Evolutionary conservation across 2,329 filamentous ascomycete genomes (phyloP), one percentile per base, ranked within the genome.

Genomic region (Thyridium curvatum): DNA sequence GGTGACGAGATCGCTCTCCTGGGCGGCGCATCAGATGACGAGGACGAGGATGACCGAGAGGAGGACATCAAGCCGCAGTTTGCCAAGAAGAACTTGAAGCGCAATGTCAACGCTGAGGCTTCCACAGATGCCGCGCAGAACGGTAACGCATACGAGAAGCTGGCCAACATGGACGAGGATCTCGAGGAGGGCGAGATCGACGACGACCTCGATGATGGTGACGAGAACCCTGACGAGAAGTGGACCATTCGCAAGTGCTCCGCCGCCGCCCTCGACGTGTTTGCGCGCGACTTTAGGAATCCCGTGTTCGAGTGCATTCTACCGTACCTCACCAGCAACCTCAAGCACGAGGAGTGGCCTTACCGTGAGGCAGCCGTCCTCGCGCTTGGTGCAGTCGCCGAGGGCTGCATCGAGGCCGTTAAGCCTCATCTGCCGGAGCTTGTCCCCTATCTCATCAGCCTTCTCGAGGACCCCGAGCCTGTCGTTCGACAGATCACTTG

Each of bases 221-320:
- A 87, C 46, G 77, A 74, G 36, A 87, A 90, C 50, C 87, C 88
- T 1, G 93, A 97, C 59, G 88, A 94, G 58, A 79, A 81, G 51
- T 98, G 93, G 93, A 97, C 91, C 39, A 70, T 98, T 38, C 81
- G 93, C 46, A 98, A 98, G 65, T 97, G 93, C 67, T 97, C 93
- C 30, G 93, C 93, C 8, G 93, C 93, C 12, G 90, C 93, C 8
- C 72, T 98, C 31, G 93, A 98, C 57, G 87, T 95, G 12, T 90
- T 98, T 52, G 89, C 93, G 14, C 85, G 84, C 38, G 86, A 95
- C 46, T 98, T 95, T 61, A 82, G 87, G 51, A 79, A 82, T 39
- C 79, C 84, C 2, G 89, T 98, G 26, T 98, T 98, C 60, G 80
- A 89, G 49, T 83, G 86, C 45, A 95, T 95, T 43, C 72, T 98